Evolutionary conservation across 116 monocot species (phyloP), one percentile per base, ranked within the genome.

Genomic region (Dioscorea cayenensis): DNA sequence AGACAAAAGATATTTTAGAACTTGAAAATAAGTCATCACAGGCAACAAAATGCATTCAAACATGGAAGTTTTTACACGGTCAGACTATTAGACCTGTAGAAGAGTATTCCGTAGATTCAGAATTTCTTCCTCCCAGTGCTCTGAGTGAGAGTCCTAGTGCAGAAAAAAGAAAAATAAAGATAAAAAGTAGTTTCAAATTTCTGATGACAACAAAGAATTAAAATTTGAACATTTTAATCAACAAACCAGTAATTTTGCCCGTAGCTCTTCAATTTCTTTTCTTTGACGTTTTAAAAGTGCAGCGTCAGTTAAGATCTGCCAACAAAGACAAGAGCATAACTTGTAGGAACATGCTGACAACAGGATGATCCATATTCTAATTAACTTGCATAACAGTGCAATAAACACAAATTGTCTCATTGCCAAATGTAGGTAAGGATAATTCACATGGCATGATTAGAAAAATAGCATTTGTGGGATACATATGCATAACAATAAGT

Each of bases 261-360:
- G 93, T 72, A 97, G 90, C 75, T 97, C 93, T 66, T 97, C 93
- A 68, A 97, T 97, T 81, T 93, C 85, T 75, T 90, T 97, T 48
- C 82, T 84, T 75, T 97, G 97, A 36, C 97, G 88, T 66, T 86
- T 90, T 69, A 97, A 75, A 49, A 97, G 70, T 27, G 93, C 97
- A 75, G 93, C 97, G 87, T 97, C 97, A 51, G 97, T 97, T 66
- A 97, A 72, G 77, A 97, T 90, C 97, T 97, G 85, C 71, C 59
- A 38, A 72, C 70, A 36, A 11, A 74, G 49, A 23, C 20, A n/a
- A n/a, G 60, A 72, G 73, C 25, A 69, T 49, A 21, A 49, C 0
- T 65, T 11, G 23, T 23, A 62, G 25, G 5, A 16, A 55, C n/a
- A 11, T 16, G 14, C 19, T 55, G 43, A 43, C 11, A 43, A 43